Evolutionary conservation across 1,139 yeast species (phyloP).

Genomic region (Sugiyamaella japonica): DNA sequence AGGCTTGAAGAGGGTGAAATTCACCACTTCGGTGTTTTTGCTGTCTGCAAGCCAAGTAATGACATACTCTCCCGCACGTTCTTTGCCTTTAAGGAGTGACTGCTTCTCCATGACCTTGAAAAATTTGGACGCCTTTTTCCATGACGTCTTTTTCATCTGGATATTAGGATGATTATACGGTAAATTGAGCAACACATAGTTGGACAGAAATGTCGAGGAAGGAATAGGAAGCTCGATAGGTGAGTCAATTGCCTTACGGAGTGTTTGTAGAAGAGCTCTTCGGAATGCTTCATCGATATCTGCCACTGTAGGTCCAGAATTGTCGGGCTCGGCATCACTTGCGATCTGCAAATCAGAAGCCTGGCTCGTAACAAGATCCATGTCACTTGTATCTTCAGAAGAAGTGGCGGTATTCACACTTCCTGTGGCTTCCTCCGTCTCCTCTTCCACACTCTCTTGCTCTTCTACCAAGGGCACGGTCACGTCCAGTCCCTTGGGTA

Average conservation of each 20-base stretch:
- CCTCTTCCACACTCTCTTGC: neutral
- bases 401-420: no score
- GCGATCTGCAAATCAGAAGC: neutral
- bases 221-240: slow-evolving; percentile 57
- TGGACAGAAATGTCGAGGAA: slow-evolving; percentile 73
- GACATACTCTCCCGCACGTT: slow-evolving; percentile 73
- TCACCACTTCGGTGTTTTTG: slow-evolving; percentile 51
- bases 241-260: slow-evolving; percentile 56
- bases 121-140: slow-evolving; percentile 87
- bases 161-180: slow-evolving; percentile 60
- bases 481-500: slow-evolving; percentile 21
- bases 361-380: neutral
- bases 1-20: slow-evolving; percentile 63
- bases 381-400: neutral
- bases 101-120: slow-evolving; percentile 82
- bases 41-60: slow-evolving; percentile 54
- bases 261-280: slow-evolving; percentile 66
- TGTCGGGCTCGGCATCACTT: neutral
- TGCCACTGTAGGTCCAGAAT: slow-evolving; percentile 39
- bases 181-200: slow-evolving; percentile 66
- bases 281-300: slow-evolving; percentile 80
- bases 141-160: slow-evolving; percentile 76
- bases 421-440: neutral
- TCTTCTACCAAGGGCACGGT: neutral
- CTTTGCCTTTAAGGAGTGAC: slow-evolving; percentile 63